These are phyloP conservation scores for Hansenula sp. DNA, from an alignment of 1,139 yeast genomes.

Conservation along the genomic window DNA sequence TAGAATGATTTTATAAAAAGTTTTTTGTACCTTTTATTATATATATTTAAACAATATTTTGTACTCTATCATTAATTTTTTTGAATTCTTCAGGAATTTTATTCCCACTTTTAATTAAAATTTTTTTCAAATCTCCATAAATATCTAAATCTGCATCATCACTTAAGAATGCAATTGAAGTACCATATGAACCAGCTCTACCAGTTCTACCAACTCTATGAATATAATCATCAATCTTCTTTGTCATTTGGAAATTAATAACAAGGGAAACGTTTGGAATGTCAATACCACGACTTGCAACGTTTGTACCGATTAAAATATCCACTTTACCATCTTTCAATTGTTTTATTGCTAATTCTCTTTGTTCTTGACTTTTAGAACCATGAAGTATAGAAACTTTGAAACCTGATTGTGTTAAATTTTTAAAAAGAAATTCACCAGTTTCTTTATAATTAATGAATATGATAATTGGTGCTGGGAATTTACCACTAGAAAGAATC, in stretches of 20 bases:
- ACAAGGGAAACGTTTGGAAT: constrained; percentile 83
- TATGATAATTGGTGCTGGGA: constrained; percentile 61
- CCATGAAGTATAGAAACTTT: constrained; percentile 74
- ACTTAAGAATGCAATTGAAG: constrained; percentile 66
- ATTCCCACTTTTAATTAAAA: constrained; percentile 17
- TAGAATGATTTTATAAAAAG: too few relatives aligned
- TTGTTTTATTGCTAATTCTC: constrained; percentile 72
- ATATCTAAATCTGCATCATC: constrained; percentile 47
- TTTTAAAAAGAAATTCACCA: constrained; percentile 61
- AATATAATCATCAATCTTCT: constrained; percentile 74
- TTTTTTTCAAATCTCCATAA: constrained; percentile 17
- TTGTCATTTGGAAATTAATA: constrained; percentile 80
- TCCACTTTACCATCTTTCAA: constrained; percentile 60
- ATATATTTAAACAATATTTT: constrained; percentile 8
- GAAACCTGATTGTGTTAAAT: constrained; percentile 44
- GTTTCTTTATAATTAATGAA: constrained; percentile 76
- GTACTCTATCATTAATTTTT: constrained; percentile 6
- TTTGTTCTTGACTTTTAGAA: constrained; percentile 77
- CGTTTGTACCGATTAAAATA: constrained; percentile 85
- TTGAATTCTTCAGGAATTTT: constrained; percentile 19
- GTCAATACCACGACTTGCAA: constrained; percentile 96
- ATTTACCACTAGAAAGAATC: constrained; percentile 28
- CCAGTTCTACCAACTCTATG: constrained; percentile 98
- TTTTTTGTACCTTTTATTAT: too few relatives aligned
- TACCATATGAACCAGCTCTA: constrained; percentile 82